Conservation (phyloP, 164 flowering plant species). For the Annona cherimola region DNA sequence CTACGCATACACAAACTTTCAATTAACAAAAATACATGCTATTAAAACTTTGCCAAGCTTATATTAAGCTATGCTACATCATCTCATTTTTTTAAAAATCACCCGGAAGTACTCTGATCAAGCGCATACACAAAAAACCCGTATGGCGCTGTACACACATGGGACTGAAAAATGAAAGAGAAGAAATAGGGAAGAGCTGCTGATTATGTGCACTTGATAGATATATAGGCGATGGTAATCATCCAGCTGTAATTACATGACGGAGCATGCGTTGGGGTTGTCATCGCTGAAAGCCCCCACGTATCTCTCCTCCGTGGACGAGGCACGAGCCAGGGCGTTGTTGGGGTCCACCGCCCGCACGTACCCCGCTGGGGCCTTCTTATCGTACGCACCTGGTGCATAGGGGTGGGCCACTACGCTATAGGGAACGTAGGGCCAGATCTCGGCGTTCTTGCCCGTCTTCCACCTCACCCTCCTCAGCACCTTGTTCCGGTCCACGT, state of each 20-base stretch:
- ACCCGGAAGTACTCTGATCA: no score
- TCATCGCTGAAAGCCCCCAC: constrained; percentile 90
- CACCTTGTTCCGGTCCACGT: constrained; percentile 72
- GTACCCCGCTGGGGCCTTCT: constrained; percentile 89
- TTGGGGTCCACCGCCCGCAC: constrained; percentile 53
- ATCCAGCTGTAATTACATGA: constrained; percentile 74
- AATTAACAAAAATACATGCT: no score
- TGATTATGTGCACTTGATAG: no score
- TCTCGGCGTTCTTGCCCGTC: constrained; percentile 87
- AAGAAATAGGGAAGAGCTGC: no score
- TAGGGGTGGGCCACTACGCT: constrained; percentile 80
- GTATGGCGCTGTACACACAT: background rate
- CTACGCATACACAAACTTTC: no score
- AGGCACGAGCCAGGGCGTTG: constrained; percentile 58
- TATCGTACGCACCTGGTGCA: constrained; percentile 79
- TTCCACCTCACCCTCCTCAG: constrained; percentile 52
- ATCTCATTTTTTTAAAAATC: no score
- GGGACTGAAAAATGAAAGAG: background rate
- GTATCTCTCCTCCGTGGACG: constrained; percentile 76
- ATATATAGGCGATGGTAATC: no score
- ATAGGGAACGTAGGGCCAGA: constrained; percentile 94
- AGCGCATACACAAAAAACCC: background rate
- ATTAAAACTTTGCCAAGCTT: no score
- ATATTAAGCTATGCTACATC: no score
- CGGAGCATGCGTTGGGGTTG: constrained; percentile 59